phyloP scores from a whole-genome alignment of 257 asterid species.

The Craterostigma plantagineum region DNA sequence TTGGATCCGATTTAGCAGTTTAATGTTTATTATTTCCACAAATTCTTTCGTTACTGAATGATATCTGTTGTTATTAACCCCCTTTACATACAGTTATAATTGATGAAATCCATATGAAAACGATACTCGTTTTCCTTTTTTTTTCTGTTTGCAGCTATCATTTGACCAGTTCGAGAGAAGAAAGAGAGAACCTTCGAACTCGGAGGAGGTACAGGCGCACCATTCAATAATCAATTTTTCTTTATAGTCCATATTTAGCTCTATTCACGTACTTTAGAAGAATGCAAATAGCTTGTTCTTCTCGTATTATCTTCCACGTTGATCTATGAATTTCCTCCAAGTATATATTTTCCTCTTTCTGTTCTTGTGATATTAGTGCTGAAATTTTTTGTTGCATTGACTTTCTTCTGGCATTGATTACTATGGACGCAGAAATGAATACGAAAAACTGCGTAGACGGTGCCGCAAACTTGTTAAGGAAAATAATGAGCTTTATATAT shows the following conservation, averaged over 20 bases:
- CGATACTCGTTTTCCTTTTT: background rate
- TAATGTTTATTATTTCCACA: too few species aligned
- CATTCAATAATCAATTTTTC: background rate
- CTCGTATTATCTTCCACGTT: too few species aligned
- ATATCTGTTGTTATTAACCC: too few species aligned
- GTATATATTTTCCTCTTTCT: too few species aligned
- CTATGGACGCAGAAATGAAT: conserved; percentile 47
- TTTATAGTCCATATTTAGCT: too few species aligned
- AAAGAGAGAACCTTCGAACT: conserved; percentile 41
- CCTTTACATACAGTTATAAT: too few species aligned
- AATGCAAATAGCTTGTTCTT: too few species aligned
- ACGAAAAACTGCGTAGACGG: conserved; percentile 55
- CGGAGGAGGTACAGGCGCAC: conserved; percentile 34
- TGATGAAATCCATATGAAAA: background rate
- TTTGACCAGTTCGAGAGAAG: conserved; percentile 55
- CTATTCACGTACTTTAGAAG: background rate
- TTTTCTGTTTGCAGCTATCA: conserved; percentile 48
- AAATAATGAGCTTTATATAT: conserved; percentile 13
- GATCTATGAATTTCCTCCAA: too few species aligned
- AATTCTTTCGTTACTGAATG: too few species aligned
- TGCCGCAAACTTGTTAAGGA: conserved; percentile 39
- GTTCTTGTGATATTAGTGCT: too few species aligned
- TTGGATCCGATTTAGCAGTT: too few species aligned
- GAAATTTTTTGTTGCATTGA: conserved; percentile 3
- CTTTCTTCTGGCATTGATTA: conserved; percentile 7